These are phyloP conservation scores for Xanthoconium stramineum DNA, from an alignment of 768 basidiomycete genomes.

Conservation along the genomic window DNA sequence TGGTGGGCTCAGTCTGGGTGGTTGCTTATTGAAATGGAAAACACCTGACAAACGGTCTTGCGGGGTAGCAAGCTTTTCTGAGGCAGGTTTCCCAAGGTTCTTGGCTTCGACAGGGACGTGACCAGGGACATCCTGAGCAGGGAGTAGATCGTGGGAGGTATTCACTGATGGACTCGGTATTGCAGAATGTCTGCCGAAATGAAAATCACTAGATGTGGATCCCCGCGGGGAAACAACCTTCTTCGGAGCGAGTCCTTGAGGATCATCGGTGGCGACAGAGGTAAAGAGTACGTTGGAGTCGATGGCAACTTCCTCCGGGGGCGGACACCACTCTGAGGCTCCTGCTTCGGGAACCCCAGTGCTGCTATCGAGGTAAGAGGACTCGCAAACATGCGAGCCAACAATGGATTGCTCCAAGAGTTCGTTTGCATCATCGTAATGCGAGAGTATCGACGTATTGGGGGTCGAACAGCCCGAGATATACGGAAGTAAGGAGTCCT, in stretches of 20 bases:
- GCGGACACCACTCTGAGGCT: not conserved
- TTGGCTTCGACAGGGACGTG: not conserved
- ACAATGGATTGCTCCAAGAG: not conserved
- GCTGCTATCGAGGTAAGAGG: not conserved
- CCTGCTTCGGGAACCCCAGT: not conserved
- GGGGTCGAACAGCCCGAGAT: constrained; percentile 22
- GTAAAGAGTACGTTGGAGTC: not conserved
- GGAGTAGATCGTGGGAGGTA: not conserved
- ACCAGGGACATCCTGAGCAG: not conserved
- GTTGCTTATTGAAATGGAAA: not conserved
- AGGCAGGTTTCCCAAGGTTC: not conserved
- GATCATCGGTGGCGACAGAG: not conserved
- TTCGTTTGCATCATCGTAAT: constrained; percentile 14
- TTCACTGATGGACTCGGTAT: not conserved
- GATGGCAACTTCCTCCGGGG: not conserved
- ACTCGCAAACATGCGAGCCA: not conserved
- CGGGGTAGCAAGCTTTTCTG: not conserved
- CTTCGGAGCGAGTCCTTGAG: not conserved
- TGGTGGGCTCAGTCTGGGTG: not conserved
- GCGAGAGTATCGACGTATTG: constrained; percentile 24
- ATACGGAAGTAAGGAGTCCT: constrained; percentile 17
- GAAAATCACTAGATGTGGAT: not conserved
- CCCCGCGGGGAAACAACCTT: not conserved
- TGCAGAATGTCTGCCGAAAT: too few species aligned
- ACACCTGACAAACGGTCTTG: not conserved